Conservation (phyloP, 352 stramenopile species). For the Plasmopara viticola region DNA sequence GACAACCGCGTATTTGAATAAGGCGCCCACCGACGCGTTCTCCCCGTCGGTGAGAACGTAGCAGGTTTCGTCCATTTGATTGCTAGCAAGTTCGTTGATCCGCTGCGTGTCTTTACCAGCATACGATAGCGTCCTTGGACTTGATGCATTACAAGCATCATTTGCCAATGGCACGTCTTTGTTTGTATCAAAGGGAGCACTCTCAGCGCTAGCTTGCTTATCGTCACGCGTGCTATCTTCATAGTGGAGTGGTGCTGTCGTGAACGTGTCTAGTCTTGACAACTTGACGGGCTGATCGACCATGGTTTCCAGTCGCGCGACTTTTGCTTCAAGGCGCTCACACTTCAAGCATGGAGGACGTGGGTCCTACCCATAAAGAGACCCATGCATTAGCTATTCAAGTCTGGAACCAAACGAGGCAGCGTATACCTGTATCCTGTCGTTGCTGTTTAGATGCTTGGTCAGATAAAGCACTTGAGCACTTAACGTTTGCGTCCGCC, state of each 20-base stretch:
- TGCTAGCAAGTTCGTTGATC: conserved; percentile 19
- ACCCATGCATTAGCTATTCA: too few relatives aligned
- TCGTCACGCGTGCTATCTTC: not conserved
- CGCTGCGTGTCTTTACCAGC: not conserved
- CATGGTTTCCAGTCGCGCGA: conserved; percentile 6
- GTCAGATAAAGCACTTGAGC: conserved; percentile 29
- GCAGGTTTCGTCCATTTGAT: conserved; percentile 26
- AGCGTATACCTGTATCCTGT: conserved; percentile 6
- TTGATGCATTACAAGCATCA: not conserved
- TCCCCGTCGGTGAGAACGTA: conserved; percentile 30
- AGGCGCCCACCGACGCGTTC: conserved; percentile 39
- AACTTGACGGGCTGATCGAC: conserved; percentile 2
- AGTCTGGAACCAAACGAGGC: too few relatives aligned
- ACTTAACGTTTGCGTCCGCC: conserved; percentile 25
- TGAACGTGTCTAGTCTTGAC: not conserved
- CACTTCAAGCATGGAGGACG: conserved; percentile 18
- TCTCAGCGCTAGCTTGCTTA: too few relatives aligned
- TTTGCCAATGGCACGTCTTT: not conserved
- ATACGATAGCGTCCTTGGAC: too few relatives aligned
- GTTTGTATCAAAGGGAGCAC: not conserved
- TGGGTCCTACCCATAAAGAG: conserved; percentile 6
- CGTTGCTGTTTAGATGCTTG: conserved; percentile 7
- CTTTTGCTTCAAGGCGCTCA: conserved; percentile 12
- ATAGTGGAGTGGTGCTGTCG: not conserved
- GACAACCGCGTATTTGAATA: conserved; percentile 73